Base-by-base conservation (phyloP, 2,329 filamentous ascomycete species). In the Colletotrichum falcatum region DNA sequence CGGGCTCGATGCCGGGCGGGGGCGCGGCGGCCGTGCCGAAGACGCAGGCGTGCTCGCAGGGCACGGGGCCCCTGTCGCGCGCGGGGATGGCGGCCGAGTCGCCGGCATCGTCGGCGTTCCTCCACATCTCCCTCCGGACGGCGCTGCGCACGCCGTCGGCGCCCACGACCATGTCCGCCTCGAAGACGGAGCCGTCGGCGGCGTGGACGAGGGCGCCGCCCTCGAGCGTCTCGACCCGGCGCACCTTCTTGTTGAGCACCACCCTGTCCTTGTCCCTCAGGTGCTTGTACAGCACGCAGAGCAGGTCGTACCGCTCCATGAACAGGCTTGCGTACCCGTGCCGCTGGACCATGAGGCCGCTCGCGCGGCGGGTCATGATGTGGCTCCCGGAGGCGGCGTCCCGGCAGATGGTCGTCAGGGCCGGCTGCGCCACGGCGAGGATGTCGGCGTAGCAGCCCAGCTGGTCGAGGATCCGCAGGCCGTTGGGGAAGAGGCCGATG, bases 401-500 rank as follows among this genome's bases (percentile, higher is more conserved):
- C 26, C 67, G 26, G 14, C 48, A 35, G n/a, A 70, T 62, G 16
- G 30, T 61, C 26, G 16, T 7, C 6, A 67, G 42, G 18, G 66
- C 35, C 0, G 58, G 58, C 20, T 70, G 67, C 1, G 56, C 46
- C 20, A 59, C 70, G 28, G 35, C 23, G 20, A 63, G 37, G 7
- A 68, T 61, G 30, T 71, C 65, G 11, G 70, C 14, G 74, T 73
- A 82, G 44, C 79, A 71, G 0, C 84, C 86, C 0, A 89, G 74
- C 74, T 89, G 87, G 61, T 88, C 86, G 0, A 88, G 74, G 8
- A 88, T 83, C 0, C 82, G 78, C 5, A 76, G 66, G 0, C 83
- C 83, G 23, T 83, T 79, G 0, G 86, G 78, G 0, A 80, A 70
- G 0, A 88, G 72, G 1, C 79, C 84, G 35, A 89, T 85, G 4